Base-by-base conservation (phyloP, 371 early-diverging fungal species). In the Funneliformis caledonium region DNA sequence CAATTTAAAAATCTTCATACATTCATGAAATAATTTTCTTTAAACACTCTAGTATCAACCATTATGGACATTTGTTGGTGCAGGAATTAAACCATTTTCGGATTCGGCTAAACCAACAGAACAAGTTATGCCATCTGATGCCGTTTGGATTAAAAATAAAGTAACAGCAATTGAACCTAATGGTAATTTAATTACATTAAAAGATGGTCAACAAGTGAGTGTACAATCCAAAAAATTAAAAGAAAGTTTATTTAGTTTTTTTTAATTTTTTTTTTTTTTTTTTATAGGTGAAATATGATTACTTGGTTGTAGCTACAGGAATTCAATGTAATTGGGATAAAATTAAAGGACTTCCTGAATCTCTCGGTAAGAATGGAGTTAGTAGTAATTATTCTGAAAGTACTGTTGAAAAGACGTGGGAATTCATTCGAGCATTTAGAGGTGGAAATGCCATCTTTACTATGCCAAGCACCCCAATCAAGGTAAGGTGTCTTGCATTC, bases 391-490 rank as follows among this genome's bases (percentile, higher is more conserved):
- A 96, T 84, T 91, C 92, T 72, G 85, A 88, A 8, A 88, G 92
- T 22, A 91, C 90, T 59, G 97, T 96, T 2, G 88, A 92, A 83
- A 92, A 92, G 86, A 94, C 96, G 0, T 88, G 87, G 81, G 87
- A 94, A 83, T 94, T 94, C 76, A 84, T 96, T 72, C 87, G 92
- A 83, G 85, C 89, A 16, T 92, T 94, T 83, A 92, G 90, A 83
- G 93, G 92, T 42, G 96, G 96, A 64, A 95, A 94, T 80, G 97
- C 96, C 10, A 83, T 97, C 72, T 97, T 97, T 84, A 96, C 96
- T 31, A 94, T 95, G 92, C 97, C 96, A 42, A 89, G 91, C 69
- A 93, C 95, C 4, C 95, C 96, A 9, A 90, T 96, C 85, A 96
- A 96, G 84, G 88, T 86, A 85, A 80, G 42, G 12, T 45, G 12